Evolutionary conservation across 2,329 filamentous ascomycete species (phyloP), one percentile per base, ranked within the genome.

Genomic region (Cladophialophora immunda): DNA sequence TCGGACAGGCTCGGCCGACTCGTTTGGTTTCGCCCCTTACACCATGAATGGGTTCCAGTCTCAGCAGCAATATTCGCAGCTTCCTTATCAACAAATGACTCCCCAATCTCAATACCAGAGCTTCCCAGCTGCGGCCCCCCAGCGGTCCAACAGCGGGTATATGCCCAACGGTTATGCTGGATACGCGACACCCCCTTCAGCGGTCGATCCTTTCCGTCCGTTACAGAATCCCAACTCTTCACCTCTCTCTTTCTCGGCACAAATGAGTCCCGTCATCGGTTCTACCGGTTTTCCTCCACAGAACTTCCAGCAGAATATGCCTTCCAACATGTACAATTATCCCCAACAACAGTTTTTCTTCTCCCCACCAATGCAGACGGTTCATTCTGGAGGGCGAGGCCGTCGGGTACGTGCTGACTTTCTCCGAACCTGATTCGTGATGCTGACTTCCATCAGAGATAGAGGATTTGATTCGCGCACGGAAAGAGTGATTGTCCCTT

Each of bases 71-170:
- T 76, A 74, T 8, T 81, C 74, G 29, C 79, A 79, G 65, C 80
- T 81, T 41, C 71, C 79, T 1, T 71, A 79, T 63, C 73, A 78
- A 54, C 79, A 80, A 50, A 75, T 84, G 54, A 78, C 77, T 17
- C 81, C 81, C 64, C 83, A 86, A 71, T 74, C 86, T 32, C 87
- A 88, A 72, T 89, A 88, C 71, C 87, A 88, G 73, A 80, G 81
- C 36, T 82, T 86, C 72, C 58, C 58, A 30, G 76, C 86, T 27
- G 82, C 84, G 65, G 78, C 83, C 71, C 73, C 76, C 8, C 79
- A 80, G 25, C 79, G 80, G 4, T 78, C 73, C 56, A 81, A 79
- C 47, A 80, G 83, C 63, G 78, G 79, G 2, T 76, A 76, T 58
- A 79, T 86, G 74, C 75, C 78, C 29, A 76, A 79, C 58, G 79